Evolutionary conservation across 345 rosid genomes (phyloP), one percentile per base, ranked within the genome.

Genomic region (Ailanthus altissimus): DNA sequence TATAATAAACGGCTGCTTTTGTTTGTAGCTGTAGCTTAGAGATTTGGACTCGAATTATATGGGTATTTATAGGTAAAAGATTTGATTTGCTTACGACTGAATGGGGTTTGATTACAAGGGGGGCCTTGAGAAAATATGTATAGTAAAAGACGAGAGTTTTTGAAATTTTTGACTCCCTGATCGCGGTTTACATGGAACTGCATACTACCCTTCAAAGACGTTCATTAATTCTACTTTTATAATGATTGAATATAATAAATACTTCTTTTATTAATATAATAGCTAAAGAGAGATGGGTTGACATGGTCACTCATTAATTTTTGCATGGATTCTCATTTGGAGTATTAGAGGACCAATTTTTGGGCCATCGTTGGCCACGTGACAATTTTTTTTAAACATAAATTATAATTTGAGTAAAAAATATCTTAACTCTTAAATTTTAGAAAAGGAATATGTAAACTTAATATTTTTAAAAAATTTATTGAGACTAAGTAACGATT

Each of bases 151-250:
- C 20, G 21, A 50, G 25, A 51, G 36, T 6, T 16, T 50, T 75
- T 53, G 70, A 65, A 74, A 6, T 5, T 14, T 36, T 65, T 75
- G 53, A 65, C 72, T 40, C 51, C 51, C 38, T 15, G 9, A 23
- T 13, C 2, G 51, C 38, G 53, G 53, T 4, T 65, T 50, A 40
- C 70, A 15, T 40, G 78, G 63, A 74, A 50, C 3, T 13, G 49
- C 50, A 53, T 21, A 47, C 16, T 12, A 3, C 45, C 89, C 85
- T 83, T 86, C 84, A 81, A 86, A 86, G 71, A 78, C 86, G 89
- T 69, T 9, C 8, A 8, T n/a, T 13, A 32, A 5, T 10, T 50
- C 6, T 61, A 3, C 36, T 32, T 28, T 28, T n/a, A 16, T 3
- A 4, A 3, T 14, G 11, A 47, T 47, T 47, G 14, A 47, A n/a